These are phyloP conservation scores for Leishmania major DNA, from an alignment of 208 protist species.

Conservation along the genomic window DNA sequence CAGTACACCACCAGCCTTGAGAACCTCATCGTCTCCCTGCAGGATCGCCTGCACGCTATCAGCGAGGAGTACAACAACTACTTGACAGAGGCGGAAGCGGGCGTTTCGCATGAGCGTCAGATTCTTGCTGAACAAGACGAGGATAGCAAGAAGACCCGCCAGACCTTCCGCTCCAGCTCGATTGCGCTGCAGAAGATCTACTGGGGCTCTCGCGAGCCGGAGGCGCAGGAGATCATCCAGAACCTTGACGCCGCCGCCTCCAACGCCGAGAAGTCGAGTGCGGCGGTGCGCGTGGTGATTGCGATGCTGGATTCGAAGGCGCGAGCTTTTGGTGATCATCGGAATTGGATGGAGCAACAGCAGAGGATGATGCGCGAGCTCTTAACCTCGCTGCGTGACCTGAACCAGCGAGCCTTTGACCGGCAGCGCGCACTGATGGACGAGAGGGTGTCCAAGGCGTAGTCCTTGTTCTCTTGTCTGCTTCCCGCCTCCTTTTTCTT, in stretches of 20 bases:
- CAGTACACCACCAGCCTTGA: slow-evolving; percentile 78
- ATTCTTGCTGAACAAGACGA: slow-evolving; percentile 62
- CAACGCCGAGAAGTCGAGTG: slow-evolving; percentile 61
- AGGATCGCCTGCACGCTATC: slow-evolving; percentile 63
- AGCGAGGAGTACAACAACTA: slow-evolving; percentile 68
- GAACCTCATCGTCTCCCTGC: slow-evolving; percentile 64
- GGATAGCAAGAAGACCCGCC: slow-evolving; percentile 53
- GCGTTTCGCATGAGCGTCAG: slow-evolving; percentile 45
- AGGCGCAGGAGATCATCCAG: slow-evolving; percentile 53
- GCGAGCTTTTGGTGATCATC: slow-evolving; percentile 51
- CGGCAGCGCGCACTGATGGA: slow-evolving; percentile 67
- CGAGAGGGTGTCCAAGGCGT: slow-evolving; percentile 28
- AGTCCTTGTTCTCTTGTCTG: background rate
- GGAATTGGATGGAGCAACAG: slow-evolving; percentile 73
- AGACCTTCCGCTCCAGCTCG: slow-evolving; percentile 60
- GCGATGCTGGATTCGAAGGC: slow-evolving; percentile 63
- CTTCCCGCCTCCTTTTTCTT: background rate
- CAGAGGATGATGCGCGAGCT: slow-evolving; percentile 68
- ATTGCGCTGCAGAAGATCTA: slow-evolving; percentile 65
- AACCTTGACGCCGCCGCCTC: slow-evolving; percentile 56
- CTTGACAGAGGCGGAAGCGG: slow-evolving; percentile 43
- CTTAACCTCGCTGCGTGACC: slow-evolving; percentile 45
- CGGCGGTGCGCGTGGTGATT: slow-evolving; percentile 52
- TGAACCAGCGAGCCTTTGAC: slow-evolving; percentile 69
- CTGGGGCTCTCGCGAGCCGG: slow-evolving; percentile 60